Evolutionary conservation across 176 grass and related monocot species (phyloP), one percentile per base, ranked within the genome.

Genomic region (Cenchrus purpureus): DNA sequence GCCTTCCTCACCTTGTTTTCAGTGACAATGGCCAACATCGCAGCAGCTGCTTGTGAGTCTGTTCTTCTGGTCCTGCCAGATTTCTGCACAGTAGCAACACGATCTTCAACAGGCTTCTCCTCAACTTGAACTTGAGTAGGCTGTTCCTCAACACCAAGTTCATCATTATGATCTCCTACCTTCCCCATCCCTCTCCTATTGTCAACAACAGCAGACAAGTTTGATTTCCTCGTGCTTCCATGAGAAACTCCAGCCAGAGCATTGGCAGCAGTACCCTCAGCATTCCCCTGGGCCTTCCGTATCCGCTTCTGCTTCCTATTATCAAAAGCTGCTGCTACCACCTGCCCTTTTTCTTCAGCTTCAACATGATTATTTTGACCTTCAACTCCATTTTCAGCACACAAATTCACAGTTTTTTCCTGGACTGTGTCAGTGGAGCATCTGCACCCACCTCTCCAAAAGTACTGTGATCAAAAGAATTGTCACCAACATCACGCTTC

Each of bases 181-280:
- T 50, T 67, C 54, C 32, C 71, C 79, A 69, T 74, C 3, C 52
- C 52, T 55, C 15, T 55, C 53, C 16, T 55, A 8, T 87, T 84
- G 58, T 85, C 78, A 71, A 82, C 60, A 79, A 76, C 53, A 44
- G 84, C 12, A 16, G 34, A 31, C 17, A 67, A 83, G 4, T 12
- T 48, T 8, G 57, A 68, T 28, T 65, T 79, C 77, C 77, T 79
- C 2, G n/a, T 82, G 37, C 71, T 90, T 62, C 80, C 85, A 65
- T 43, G 32, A 77, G 57, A 78, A 77, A 68, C 58, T 79, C 53
- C 78, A 68, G 17, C 59, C 4, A 43, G 29, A 54, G 15, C 45
- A 61, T 51, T 68, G 43, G 37, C 60, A 80, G 64, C 29, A 42
- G 8, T 10, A 79, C 25, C 13, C 28, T 79, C 61, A 0, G 15